Evolutionary conservation across 345 rosid species (phyloP).

Genomic region (Rubroshorea leprosula): DNA sequence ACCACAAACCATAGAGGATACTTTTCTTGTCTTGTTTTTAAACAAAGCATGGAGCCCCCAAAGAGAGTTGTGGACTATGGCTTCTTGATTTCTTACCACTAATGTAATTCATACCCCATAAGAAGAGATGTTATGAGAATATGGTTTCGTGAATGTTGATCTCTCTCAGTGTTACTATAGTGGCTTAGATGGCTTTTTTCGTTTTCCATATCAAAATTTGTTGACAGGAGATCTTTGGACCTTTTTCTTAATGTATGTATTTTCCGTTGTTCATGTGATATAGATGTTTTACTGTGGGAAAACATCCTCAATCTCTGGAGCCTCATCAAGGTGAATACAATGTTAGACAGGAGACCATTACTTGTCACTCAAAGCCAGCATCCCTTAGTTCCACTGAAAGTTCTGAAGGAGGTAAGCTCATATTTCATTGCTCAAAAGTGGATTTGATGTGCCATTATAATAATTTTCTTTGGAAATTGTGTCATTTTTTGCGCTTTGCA

Average conservation of each 20-base stretch:
- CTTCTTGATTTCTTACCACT: no score
- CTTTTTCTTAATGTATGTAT: conserved; percentile 5
- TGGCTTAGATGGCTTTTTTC: no score
- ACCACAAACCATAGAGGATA: no score
- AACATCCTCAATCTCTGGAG: conserved; percentile 34
- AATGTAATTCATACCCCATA: no score
- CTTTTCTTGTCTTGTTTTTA: no score
- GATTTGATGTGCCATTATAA: not conserved
- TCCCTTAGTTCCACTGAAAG: conserved; percentile 81
- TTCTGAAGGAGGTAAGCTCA: conserved; percentile 64
- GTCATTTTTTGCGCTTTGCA: conserved; percentile 14
- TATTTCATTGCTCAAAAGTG: not conserved
- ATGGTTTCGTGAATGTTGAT: no score
- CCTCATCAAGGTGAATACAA: conserved; percentile 50
- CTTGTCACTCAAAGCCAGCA: conserved; percentile 81
- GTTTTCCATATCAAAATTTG: no score
- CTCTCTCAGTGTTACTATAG: not conserved
- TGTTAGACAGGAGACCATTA: conserved; percentile 61
- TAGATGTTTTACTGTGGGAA: conserved; percentile 41
- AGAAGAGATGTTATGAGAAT: no score
- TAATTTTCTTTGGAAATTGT: conserved; percentile 1
- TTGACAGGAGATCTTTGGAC: no score
- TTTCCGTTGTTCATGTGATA: conserved; percentile 12
- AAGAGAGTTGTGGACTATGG: no score
- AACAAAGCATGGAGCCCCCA: no score